Percentiles rank a stretch among this genome's conserved stretches.
These are phyloP conservation scores for Yamadazyma phyllophila DNA, from an alignment of 805 yeast genomes.

Conservation along the genomic window DNA sequence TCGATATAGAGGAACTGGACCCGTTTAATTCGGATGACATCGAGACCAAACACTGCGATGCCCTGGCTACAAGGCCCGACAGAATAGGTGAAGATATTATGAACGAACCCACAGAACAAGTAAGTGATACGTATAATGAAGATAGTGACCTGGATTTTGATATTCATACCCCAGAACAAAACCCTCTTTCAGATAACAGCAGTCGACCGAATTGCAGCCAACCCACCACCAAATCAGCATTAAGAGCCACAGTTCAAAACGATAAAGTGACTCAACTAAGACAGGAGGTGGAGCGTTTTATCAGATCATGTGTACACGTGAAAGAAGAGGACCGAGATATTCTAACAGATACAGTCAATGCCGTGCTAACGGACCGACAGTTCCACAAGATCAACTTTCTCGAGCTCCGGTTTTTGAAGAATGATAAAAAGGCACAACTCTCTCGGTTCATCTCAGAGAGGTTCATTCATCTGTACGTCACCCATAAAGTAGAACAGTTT, in stretches of 20 bases:
- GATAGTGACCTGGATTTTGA: too few species aligned
- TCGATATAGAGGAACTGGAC: too few species aligned
- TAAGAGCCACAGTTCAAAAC: neutral
- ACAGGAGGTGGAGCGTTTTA: neutral
- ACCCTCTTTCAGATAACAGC: too few species aligned
- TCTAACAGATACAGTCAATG: constrained; percentile 2
- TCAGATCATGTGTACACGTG: neutral
- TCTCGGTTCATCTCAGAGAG: neutral
- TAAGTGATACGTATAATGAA: too few species aligned
- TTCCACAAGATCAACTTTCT: neutral
- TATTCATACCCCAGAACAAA: too few species aligned
- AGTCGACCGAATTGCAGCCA: too few species aligned
- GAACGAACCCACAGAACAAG: too few species aligned
- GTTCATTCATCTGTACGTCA: neutral
- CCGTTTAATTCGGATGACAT: too few species aligned
- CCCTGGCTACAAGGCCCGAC: too few species aligned
- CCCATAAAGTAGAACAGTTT: neutral
- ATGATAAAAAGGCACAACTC: neutral
- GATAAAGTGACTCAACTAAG: neutral
- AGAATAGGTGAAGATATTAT: too few species aligned
- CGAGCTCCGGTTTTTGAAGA: neutral
- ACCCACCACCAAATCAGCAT: neutral
- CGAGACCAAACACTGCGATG: too few species aligned
- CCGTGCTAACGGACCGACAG: constrained; percentile 1
- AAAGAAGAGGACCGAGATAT: constrained; percentile 4